These are phyloP conservation scores for Heritiera littoralis DNA, from an alignment of 345 rosid species.

Conservation along the genomic window DNA sequence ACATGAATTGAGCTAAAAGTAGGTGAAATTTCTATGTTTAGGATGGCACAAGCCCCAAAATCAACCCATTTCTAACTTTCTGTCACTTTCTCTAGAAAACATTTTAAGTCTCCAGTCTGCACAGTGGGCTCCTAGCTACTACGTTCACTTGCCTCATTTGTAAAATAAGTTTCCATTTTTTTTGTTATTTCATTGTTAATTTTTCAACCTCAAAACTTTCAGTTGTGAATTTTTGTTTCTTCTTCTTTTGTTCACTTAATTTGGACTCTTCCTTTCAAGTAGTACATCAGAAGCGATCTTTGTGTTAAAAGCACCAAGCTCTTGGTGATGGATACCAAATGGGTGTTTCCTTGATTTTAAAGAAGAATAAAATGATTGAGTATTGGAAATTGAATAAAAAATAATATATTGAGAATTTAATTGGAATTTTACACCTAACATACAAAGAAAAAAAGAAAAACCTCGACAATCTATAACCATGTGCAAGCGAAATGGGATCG, in stretches of 20 bases:
- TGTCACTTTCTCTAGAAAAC: constrained; percentile 16
- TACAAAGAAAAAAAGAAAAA: neutral
- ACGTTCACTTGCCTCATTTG: constrained; percentile 30
- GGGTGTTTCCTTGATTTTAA: constrained; percentile 29
- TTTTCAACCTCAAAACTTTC: neutral
- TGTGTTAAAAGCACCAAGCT: constrained; percentile 5
- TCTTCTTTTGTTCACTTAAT: constrained; percentile 18
- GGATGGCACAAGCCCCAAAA: neutral
- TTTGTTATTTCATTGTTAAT: neutral
- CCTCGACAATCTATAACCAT: neutral
- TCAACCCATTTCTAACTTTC: neutral
- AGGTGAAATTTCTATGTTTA: constrained; percentile 29
- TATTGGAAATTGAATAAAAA: neutral
- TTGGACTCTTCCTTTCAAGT: constrained; percentile 28
- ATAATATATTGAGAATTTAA: neutral
- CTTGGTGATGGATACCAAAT: constrained; percentile 27
- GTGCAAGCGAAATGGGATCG: neutral
- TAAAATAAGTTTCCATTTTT: constrained; percentile 24
- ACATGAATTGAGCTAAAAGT: constrained; percentile 19
- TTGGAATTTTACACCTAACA: neutral
- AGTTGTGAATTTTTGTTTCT: neutral
- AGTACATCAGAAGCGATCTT: constrained; percentile 33
- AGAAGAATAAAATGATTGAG: constrained; percentile 28
- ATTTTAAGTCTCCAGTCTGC: constrained; percentile 18
- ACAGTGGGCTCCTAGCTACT: constrained; percentile 16